Evolutionary conservation across 2,329 filamentous ascomycete species (phyloP).

Genomic region (Xylariaceae sp.): DNA sequence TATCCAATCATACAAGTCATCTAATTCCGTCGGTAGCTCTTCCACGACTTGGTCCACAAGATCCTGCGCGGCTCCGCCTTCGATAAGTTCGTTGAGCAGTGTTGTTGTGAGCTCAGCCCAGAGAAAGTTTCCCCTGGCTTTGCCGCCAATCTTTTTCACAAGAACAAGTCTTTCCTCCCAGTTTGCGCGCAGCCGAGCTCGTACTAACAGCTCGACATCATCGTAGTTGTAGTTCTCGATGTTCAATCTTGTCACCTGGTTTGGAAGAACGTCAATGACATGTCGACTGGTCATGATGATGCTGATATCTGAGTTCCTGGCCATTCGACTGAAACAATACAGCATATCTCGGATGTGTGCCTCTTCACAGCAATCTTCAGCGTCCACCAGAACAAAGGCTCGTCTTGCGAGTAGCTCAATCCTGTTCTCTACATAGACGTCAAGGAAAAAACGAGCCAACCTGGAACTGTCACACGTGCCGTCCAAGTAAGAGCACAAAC

Average conservation of each 20-base stretch:
- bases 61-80: constrained; percentile 2
- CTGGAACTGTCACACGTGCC: constrained; percentile 2
- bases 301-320: constrained; percentile 9
- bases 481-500: background rate
- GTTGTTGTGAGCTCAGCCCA: constrained; percentile 15
- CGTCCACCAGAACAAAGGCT: constrained; percentile 14
- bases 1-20: constrained; percentile 10
- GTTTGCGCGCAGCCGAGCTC: constrained; percentile 1
- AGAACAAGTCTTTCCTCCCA: background rate
- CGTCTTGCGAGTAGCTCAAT: constrained; percentile 5
- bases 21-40: constrained; percentile 8
- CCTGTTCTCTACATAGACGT: constrained; percentile 6
- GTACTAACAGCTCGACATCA: constrained; percentile 9
- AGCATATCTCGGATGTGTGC: constrained; percentile 12
- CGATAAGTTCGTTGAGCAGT: constrained; percentile 8
- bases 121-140: constrained; percentile 9
- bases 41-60: constrained; percentile 2
- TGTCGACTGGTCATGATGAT: constrained; percentile 12
- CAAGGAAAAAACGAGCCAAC: constrained; percentile 11
- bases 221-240: constrained; percentile 9
- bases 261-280: constrained; percentile 1
- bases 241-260: constrained; percentile 5
- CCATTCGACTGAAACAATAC: constrained; percentile 6
- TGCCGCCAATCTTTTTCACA: constrained; percentile 4
- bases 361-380: constrained; percentile 5